Conservation (phyloP, 441 rosid species). For the Capsella rubella region DNA sequence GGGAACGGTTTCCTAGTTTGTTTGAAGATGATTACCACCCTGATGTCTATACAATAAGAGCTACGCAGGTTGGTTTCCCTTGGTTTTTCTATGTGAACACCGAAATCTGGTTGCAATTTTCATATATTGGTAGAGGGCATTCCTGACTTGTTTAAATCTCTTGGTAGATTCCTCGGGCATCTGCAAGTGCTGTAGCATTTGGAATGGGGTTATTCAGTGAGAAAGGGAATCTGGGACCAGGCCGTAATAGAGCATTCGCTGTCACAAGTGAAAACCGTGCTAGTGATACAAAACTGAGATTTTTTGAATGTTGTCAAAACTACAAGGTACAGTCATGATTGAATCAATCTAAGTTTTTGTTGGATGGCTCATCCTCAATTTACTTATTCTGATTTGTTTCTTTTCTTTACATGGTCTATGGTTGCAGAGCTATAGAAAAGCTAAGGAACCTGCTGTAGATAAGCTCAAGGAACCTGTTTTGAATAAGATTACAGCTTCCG, state of each 20-base stretch:
- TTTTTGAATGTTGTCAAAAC: conserved; percentile 80
- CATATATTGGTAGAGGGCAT: background rate
- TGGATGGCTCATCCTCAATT: background rate
- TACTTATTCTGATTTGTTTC: background rate
- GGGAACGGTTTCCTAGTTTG: conserved; percentile 73
- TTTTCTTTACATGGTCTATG: conserved; percentile 24
- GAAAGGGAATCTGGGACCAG: conserved; percentile 87
- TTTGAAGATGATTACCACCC: conserved; percentile 87
- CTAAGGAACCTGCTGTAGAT: conserved; percentile 69
- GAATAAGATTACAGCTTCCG: conserved; percentile 68
- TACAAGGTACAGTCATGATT: conserved; percentile 66
- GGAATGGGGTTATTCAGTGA: conserved; percentile 90
- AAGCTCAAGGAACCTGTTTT: conserved; percentile 88
- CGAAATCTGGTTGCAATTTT: background rate
- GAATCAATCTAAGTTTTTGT: background rate
- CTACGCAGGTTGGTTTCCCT: conserved; percentile 71
- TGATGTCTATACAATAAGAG: conserved; percentile 76
- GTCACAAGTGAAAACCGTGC: conserved; percentile 95
- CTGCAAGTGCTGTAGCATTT: conserved; percentile 98
- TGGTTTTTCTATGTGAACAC: background rate
- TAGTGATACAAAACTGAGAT: conserved; percentile 80
- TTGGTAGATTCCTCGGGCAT: conserved; percentile 85
- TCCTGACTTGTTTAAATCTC: conserved; percentile 13
- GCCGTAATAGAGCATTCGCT: conserved; percentile 77
- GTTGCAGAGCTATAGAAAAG: conserved; percentile 64